Percentiles rank a stretch among this genome's conserved stretches.
Conservation (phyloP, 805 yeast genomes). For the Saccharomycopsis guyanensis region DNA sequence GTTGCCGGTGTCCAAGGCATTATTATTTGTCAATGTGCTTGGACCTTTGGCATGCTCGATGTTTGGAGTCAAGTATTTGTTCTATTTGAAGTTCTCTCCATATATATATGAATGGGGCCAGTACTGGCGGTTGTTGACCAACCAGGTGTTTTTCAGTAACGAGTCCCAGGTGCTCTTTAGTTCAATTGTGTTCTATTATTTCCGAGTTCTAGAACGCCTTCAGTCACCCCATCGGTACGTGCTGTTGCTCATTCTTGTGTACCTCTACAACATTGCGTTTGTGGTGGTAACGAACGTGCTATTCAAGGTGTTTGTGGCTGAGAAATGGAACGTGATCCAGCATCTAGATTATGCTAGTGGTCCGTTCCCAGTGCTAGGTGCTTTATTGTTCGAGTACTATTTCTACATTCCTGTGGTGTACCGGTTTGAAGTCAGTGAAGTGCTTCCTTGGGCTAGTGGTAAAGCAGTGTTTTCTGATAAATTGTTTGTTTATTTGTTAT, state of each 20-base stretch:
- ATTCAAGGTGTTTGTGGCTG: slow-evolving; percentile 8
- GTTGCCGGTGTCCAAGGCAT: slow-evolving; percentile 28
- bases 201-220: slow-evolving; percentile 31
- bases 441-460: slow-evolving; percentile 15
- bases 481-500: slow-evolving; percentile 27
- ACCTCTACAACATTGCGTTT: slow-evolving; percentile 6
- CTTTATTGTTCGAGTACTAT: slow-evolving; percentile 28
- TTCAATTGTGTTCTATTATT: slow-evolving; percentile 28
- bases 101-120: slow-evolving; percentile 28
- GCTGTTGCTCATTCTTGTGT: slow-evolving; percentile 14
- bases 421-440: slow-evolving; percentile 27
- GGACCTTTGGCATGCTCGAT: slow-evolving; percentile 27
- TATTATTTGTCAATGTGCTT: slow-evolving; percentile 22
- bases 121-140: slow-evolving; percentile 16
- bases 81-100: slow-evolving; percentile 26
- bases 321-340: slow-evolving; percentile 14
- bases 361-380: slow-evolving; percentile 28
- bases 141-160: slow-evolving; percentile 9
- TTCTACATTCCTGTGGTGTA: slow-evolving; percentile 30
- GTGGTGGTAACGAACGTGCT: slow-evolving; percentile 2
- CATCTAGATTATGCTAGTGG: slow-evolving; percentile 23
- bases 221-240: slow-evolving; percentile 29
- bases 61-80: slow-evolving; percentile 28
- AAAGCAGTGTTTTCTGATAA: slow-evolving; percentile 24
- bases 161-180: slow-evolving; percentile 29